Conservation (phyloP, 352 stramenopile genomes). For the Phytophthora fragariae region DNA sequence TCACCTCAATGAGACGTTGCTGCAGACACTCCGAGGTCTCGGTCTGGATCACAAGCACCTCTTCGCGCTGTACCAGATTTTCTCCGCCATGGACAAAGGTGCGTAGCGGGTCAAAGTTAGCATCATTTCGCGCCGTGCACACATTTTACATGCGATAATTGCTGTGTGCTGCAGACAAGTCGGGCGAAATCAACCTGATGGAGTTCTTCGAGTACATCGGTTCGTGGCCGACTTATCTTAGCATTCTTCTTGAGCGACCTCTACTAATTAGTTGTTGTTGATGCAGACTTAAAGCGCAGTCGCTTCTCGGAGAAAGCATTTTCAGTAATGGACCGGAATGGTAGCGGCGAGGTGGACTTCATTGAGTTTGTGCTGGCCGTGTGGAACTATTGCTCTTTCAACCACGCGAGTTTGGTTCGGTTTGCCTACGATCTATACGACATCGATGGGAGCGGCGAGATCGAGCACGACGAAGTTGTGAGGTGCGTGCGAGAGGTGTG, state of each 20-base stretch:
- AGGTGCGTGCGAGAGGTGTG: constrained; percentile 67
- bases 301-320: constrained; percentile 80
- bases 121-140: background rate
- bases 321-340: constrained; percentile 73
- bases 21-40: constrained; percentile 48
- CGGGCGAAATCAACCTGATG: constrained; percentile 66
- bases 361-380: constrained; percentile 80
- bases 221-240: constrained; percentile 20
- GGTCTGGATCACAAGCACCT: constrained; percentile 61
- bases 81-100: constrained; percentile 65
- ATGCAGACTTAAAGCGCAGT: constrained; percentile 57
- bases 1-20: constrained; percentile 44
- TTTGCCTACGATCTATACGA: constrained; percentile 86
- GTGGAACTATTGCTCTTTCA: constrained; percentile 87
- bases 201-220: constrained; percentile 81
- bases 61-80: constrained; percentile 60
- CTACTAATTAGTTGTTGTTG: background rate
- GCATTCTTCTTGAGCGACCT: background rate
- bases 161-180: constrained; percentile 47
- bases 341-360: constrained; percentile 75
- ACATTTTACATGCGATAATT: background rate
- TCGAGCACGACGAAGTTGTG: constrained; percentile 61
- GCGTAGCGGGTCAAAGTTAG: background rate
- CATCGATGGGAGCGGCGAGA: constrained; percentile 70
- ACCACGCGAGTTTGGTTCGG: constrained; percentile 58